These are phyloP conservation scores for Fusarium praegraminearum DNA, from an alignment of 2,329 filamentous ascomycete genomes.

Conservation along the genomic window DNA sequence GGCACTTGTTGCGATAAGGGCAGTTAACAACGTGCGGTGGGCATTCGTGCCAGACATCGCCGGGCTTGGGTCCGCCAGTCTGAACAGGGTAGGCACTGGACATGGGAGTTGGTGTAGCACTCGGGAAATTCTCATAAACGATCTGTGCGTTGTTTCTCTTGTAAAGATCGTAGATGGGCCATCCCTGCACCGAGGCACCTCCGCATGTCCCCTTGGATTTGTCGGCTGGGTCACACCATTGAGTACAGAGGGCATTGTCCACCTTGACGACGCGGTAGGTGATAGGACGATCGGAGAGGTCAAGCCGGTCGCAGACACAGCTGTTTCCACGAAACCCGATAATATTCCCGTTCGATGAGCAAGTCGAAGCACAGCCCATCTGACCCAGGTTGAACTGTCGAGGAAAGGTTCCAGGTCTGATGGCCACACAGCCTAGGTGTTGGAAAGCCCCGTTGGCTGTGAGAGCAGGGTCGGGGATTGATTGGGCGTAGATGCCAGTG, in stretches of 20 bases:
- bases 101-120: slow-evolving; percentile 16
- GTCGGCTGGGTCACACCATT: slow-evolving; percentile 33
- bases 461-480: slow-evolving; percentile 27
- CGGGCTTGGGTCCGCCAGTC: slow-evolving; percentile 18
- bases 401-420: slow-evolving; percentile 32
- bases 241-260: slow-evolving; percentile 30
- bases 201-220: slow-evolving; percentile 36
- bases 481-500: slow-evolving; percentile 26
- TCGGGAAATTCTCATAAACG: slow-evolving; percentile 23
- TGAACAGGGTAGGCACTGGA: slow-evolving; percentile 9
- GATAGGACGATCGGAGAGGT: slow-evolving; percentile 28
- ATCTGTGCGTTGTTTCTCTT: slow-evolving; percentile 36
- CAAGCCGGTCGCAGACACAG: slow-evolving; percentile 39
- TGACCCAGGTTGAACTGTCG: slow-evolving; percentile 22
- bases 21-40: slow-evolving; percentile 33
- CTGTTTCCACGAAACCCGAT: slow-evolving; percentile 31
- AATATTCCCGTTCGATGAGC: slow-evolving; percentile 38
- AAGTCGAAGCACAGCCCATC: slow-evolving; percentile 23
- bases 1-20: slow-evolving; percentile 37
- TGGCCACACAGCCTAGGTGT: slow-evolving; percentile 33
- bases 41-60: slow-evolving; percentile 39
- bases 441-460: slow-evolving; percentile 15
- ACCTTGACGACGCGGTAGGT: slow-evolving; percentile 32
- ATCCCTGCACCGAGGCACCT: slow-evolving; percentile 28
- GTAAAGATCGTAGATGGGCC: slow-evolving; percentile 39